Percentiles rank a stretch among this genome's conserved stretches.
Conservation (phyloP, 768 basidiomycete genomes). For the Tulasnella sp. region DNA sequence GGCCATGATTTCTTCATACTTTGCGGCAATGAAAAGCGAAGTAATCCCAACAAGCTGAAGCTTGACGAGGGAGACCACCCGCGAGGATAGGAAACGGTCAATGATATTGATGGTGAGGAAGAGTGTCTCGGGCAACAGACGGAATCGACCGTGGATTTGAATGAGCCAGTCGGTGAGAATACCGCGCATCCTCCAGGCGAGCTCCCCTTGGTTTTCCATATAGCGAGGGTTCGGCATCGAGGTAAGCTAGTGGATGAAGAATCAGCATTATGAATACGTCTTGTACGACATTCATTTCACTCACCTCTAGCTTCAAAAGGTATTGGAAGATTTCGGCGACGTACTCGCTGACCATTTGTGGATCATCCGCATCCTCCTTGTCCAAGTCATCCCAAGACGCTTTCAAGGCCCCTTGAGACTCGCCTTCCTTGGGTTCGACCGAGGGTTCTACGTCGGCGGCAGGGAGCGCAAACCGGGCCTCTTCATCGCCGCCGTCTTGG, state of each 20-base stretch:
- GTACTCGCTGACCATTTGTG: constrained; percentile 95
- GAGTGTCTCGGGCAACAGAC: constrained; percentile 80
- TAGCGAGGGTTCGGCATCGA: constrained; percentile 81
- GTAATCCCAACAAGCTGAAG: constrained; percentile 87
- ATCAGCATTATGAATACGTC: neutral
- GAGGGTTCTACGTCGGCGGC: constrained; percentile 33
- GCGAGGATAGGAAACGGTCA: constrained; percentile 57
- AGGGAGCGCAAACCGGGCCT: constrained; percentile 27
- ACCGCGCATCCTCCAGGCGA: constrained; percentile 84
- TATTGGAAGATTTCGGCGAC: constrained; percentile 91
- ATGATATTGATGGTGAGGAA: constrained; percentile 82
- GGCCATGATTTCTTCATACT: constrained; percentile 87
- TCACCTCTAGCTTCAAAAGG: constrained; percentile 77
- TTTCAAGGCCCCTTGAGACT: constrained; percentile 30
- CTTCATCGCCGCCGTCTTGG: constrained; percentile 29
- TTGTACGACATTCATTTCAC: constrained; percentile 9
- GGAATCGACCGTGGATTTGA: constrained; percentile 81
- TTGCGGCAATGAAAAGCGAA: constrained; percentile 79
- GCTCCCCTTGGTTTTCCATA: constrained; percentile 73
- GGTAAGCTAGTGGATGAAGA: constrained; percentile 40
- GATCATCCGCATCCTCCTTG: constrained; percentile 85
- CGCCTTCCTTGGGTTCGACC: constrained; percentile 23
- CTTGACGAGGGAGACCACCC: constrained; percentile 71
- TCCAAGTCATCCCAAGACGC: constrained; percentile 89
- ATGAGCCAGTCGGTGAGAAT: constrained; percentile 91